Conservation (phyloP, 2,329 filamentous ascomycete genomes). For the Aspergillus pseudonomiae region DNA sequence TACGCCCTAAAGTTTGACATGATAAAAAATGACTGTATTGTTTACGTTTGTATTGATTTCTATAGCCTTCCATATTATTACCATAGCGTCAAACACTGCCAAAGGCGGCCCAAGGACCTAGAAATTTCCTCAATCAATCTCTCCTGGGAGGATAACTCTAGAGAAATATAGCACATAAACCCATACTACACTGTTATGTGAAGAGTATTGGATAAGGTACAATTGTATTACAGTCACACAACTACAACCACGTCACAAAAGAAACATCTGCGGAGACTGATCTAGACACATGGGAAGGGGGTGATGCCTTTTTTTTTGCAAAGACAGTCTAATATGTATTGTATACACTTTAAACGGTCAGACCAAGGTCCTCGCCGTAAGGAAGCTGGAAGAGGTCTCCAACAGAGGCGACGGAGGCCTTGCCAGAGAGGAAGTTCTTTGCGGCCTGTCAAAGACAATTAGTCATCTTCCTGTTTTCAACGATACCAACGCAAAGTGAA, state of each 20-base stretch:
- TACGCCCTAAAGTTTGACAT: not conserved
- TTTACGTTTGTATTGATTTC: not conserved
- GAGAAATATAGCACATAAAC: not conserved
- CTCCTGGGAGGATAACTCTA: not conserved
- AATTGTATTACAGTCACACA: conserved; percentile 45
- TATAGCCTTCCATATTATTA: not conserved
- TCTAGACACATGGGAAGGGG: conserved; percentile 40
- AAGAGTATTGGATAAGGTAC: conserved; percentile 34
- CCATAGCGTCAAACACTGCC: not conserved
- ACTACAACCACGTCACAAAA: conserved; percentile 40
- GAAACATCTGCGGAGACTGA: conserved; percentile 40
- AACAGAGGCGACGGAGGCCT: conserved; percentile 85
- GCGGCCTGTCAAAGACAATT: conserved; percentile 65
- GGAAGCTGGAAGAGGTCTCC: conserved; percentile 91
- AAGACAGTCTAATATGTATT: conserved; percentile 39
- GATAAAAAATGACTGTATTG: not conserved
- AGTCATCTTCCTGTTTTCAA: conserved; percentile 9
- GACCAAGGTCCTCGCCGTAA: conserved; percentile 89
- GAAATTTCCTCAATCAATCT: not conserved
- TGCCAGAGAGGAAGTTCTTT: conserved; percentile 83
- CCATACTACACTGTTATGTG: conserved; percentile 6
- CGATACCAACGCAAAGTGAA: not conserved
- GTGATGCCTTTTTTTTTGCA: conserved; percentile 28
- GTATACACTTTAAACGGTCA: conserved; percentile 75
- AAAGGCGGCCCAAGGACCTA: not conserved